Percentiles rank a stretch among this genome's conserved stretches.
Conservation (phyloP, 495 filamentous ascomycete species). For the Trichoderma virens region DNA sequence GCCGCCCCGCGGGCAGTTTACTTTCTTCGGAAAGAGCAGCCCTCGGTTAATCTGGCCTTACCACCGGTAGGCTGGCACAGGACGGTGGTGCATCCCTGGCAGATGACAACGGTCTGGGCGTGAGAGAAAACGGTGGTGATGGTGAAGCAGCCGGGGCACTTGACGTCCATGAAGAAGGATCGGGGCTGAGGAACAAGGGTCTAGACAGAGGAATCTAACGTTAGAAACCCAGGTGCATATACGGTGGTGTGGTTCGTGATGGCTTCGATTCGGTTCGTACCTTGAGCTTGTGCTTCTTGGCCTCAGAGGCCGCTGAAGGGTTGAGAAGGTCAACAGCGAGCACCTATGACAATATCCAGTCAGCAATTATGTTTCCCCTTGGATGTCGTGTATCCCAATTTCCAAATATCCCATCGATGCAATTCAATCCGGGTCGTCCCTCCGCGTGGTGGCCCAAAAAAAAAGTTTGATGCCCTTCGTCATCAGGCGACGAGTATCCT, state of each 20-base stretch:
- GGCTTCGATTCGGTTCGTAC: constrained; percentile 44
- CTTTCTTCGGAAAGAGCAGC: constrained; percentile 99
- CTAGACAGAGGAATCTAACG: constrained; percentile 33
- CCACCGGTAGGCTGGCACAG: constrained; percentile 97
- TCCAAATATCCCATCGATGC: background rate
- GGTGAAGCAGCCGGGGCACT: constrained; percentile 99
- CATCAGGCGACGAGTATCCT: constrained; percentile 7
- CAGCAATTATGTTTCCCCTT: constrained; percentile 23
- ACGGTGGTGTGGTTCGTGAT: background rate
- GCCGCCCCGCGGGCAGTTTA: constrained; percentile 50
- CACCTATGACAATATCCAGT: constrained; percentile 57
- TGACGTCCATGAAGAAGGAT: constrained; percentile 99
- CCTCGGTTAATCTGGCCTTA: constrained; percentile 95
- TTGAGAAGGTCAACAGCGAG: constrained; percentile 99
- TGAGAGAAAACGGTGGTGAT: constrained; percentile 99
- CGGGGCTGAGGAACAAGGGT: constrained; percentile 88
- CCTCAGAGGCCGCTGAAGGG: constrained; percentile 90
- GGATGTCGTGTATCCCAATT: background rate
- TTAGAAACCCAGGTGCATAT: background rate
- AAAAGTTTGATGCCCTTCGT: constrained; percentile 3
- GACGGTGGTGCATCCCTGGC: constrained; percentile 92
- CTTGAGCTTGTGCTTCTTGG: constrained; percentile 99
- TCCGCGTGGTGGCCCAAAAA: background rate
- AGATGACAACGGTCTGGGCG: constrained; percentile 99
- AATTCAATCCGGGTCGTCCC: background rate